Conservation (phyloP, 169 alveolate genomes). For the Plasmodium gaboni region DNA sequence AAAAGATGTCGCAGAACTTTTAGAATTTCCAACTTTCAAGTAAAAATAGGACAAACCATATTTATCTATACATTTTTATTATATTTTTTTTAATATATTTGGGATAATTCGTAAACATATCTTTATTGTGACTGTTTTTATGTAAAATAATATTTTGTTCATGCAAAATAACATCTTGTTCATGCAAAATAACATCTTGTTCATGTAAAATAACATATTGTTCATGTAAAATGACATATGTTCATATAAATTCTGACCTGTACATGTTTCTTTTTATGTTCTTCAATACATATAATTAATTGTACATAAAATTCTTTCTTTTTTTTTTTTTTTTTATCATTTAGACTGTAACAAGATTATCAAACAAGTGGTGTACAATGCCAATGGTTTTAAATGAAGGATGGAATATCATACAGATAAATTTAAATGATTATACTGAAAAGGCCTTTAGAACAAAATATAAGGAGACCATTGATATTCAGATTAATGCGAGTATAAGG, state of each 20-base stretch:
- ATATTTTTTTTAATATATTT: background rate
- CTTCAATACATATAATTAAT: no score
- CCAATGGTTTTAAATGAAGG: slow-evolving; percentile 99
- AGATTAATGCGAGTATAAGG: slow-evolving; percentile 97
- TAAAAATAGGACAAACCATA: slow-evolving; percentile 2
- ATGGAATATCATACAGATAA: slow-evolving; percentile 97
- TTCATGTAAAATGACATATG: no score
- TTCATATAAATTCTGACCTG: no score
- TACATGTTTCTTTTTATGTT: no score
- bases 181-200: no score
- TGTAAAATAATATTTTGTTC: no score
- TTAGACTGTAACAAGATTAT: slow-evolving; percentile 68
- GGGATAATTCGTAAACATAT: no score
- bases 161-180: no score
- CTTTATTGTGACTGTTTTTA: no score
- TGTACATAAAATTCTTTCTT: no score
- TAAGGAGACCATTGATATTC: slow-evolving; percentile 95
- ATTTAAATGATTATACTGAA: slow-evolving; percentile 96
- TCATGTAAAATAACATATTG: no score
- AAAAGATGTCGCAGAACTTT: slow-evolving; percentile 96
- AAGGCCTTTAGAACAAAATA: slow-evolving; percentile 98
- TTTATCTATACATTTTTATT: no score
- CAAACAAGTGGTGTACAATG: slow-evolving; percentile 90
- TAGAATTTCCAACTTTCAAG: slow-evolving; percentile 97
- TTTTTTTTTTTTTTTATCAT: background rate